Percentiles rank a stretch among this genome's conserved stretches.
Conservation (phyloP, 305 asterid species). For the Fraxinus sp. region DNA sequence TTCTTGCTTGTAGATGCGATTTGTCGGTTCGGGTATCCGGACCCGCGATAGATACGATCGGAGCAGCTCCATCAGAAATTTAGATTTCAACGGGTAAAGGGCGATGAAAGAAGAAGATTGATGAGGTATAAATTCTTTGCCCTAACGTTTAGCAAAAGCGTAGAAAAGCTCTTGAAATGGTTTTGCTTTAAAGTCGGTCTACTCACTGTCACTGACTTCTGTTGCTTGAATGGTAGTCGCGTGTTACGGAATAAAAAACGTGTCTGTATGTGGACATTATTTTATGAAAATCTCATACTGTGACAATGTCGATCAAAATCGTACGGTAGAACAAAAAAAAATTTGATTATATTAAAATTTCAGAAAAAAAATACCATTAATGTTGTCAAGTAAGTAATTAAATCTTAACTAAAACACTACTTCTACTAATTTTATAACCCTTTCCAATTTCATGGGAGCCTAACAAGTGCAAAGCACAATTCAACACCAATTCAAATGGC, state of each 20-base stretch:
- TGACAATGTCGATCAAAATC: too few species aligned
- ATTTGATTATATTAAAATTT: too few species aligned
- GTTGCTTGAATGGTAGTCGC: neutral
- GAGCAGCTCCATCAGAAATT: slow-evolving; percentile 59
- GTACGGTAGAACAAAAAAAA: too few species aligned
- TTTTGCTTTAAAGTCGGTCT: neutral
- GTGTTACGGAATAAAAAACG: neutral
- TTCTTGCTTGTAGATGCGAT: slow-evolving; percentile 90
- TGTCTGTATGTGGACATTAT: neutral
- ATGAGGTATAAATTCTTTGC: neutral
- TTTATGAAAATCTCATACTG: too few species aligned
- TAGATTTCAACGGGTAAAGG: neutral
- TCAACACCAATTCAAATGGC: neutral
- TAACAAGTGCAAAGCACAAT: neutral
- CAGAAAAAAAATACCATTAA: too few species aligned
- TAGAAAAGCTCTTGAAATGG: neutral
- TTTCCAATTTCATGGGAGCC: neutral
- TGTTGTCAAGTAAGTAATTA: too few species aligned
- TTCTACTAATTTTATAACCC: too few species aligned
- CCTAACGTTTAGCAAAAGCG: neutral
- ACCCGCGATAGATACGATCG: slow-evolving; percentile 85
- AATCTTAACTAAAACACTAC: neutral
- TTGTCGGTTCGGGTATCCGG: slow-evolving; percentile 91
- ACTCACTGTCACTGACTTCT: neutral
- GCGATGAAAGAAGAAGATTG: neutral